These are phyloP conservation scores for Crithidia fasciculata DNA, from an alignment of 208 protist genomes.

Conservation along the genomic window DNA sequence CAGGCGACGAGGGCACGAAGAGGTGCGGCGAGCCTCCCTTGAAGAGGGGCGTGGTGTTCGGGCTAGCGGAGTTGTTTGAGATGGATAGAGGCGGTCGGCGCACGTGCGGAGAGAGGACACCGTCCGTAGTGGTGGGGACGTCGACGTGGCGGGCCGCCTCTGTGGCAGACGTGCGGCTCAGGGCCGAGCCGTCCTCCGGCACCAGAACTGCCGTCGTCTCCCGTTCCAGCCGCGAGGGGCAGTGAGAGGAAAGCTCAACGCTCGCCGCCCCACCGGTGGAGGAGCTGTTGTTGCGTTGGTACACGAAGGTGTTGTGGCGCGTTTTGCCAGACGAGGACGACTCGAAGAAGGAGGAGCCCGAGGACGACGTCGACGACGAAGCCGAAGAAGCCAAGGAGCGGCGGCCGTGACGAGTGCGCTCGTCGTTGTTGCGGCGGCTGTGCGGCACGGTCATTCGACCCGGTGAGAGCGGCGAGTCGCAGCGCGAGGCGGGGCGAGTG, in stretches of 20 bases:
- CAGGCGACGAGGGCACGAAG: not conserved
- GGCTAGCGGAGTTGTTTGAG: no score
- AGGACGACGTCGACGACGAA: not conserved
- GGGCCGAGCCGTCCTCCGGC: not conserved
- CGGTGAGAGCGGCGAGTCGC: constrained; percentile 9
- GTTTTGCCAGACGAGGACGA: not conserved
- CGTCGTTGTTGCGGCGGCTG: constrained; percentile 1
- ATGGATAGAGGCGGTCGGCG: not conserved
- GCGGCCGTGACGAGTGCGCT: not conserved
- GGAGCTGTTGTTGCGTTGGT: constrained; percentile 18
- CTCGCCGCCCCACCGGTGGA: not conserved
- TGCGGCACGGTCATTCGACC: not conserved
- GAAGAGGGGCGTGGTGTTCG: not conserved
- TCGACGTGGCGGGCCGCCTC: not conserved
- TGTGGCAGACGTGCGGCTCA: not conserved
- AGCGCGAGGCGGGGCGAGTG: constrained; percentile 10
- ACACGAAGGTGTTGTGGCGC: constrained; percentile 21
- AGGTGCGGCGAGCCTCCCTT: constrained; percentile 8
- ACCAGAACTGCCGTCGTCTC: not conserved
- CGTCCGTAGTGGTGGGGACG: not conserved
- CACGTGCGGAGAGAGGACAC: not conserved
- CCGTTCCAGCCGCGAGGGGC: not conserved
- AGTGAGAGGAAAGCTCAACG: not conserved
- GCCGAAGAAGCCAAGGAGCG: not conserved
- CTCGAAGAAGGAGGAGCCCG: not conserved